phyloP scores from a whole-genome alignment of 176 grass and related monocot genomes.

The Eleusine coracana region DNA sequence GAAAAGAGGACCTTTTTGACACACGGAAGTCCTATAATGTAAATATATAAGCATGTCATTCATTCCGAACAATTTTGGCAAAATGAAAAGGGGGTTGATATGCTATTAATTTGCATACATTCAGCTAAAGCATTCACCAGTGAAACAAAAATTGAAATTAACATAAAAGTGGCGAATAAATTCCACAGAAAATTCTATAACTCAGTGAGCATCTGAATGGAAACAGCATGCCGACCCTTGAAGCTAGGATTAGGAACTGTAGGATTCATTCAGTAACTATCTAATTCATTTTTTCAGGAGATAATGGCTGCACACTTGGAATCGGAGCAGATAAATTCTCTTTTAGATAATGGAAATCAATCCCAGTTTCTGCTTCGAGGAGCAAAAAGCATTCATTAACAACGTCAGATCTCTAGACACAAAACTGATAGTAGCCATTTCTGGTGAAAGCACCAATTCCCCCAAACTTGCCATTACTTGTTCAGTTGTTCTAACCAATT shows the following conservation, averaged over 20 bases:
- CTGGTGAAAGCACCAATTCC: neutral
- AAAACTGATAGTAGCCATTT: neutral
- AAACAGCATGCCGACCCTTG: neutral
- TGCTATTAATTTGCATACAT: neutral
- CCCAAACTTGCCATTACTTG: neutral
- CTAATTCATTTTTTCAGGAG: neutral
- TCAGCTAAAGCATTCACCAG: conserved; percentile 11
- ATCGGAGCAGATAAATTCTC: neutral
- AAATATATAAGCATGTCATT: neutral
- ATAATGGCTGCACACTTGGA: neutral
- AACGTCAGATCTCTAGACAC: neutral
- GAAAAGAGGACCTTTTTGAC: neutral
- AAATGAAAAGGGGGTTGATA: neutral
- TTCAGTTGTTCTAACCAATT: neutral
- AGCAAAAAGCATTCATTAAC: neutral
- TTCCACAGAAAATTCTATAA: neutral
- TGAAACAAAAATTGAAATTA: conserved; percentile 4
- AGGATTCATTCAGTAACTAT: neutral
- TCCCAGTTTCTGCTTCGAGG: neutral
- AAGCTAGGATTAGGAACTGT: neutral
- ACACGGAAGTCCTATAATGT: neutral
- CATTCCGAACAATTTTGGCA: neutral
- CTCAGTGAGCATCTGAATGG: neutral
- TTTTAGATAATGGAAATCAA: neutral
- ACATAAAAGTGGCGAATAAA: neutral